Evolutionary conservation across 306 rosid genomes (phyloP).

Genomic region (Oemleria cerasiformis): DNA sequence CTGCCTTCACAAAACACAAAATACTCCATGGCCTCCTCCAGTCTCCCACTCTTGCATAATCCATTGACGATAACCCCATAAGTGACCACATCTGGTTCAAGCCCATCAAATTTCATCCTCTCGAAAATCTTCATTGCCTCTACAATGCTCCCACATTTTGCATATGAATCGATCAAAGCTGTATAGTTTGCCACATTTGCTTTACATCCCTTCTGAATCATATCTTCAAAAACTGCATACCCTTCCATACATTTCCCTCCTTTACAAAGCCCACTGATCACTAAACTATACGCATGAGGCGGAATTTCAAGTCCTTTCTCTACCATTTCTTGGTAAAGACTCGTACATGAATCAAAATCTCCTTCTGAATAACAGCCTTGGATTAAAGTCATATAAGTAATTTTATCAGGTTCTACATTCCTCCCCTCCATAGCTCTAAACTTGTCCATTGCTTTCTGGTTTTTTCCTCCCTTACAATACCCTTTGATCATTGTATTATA

Average conservation of each 20-base stretch:
- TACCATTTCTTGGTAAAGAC: constrained; percentile 81
- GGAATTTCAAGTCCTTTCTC: constrained; percentile 65
- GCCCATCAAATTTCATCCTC: constrained; percentile 62
- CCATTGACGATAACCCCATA: constrained; percentile 79
- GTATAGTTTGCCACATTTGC: constrained; percentile 75
- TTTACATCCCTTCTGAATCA: constrained; percentile 53
- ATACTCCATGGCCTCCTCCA: constrained; percentile 73
- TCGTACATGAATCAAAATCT: constrained; percentile 57
- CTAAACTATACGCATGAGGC: constrained; percentile 60
- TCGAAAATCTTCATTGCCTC: constrained; percentile 64
- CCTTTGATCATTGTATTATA: constrained; percentile 81
- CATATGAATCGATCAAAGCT: constrained; percentile 67
- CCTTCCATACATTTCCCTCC: constrained; percentile 63
- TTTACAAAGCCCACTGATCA: constrained; percentile 69
- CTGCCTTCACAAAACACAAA: constrained; percentile 45
- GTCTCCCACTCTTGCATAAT: constrained; percentile 69
- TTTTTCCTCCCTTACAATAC: constrained; percentile 62
- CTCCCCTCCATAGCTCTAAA: constrained; percentile 54
- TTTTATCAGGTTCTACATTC: constrained; percentile 61
- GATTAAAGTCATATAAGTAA: constrained; percentile 67
- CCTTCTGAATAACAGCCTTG: constrained; percentile 66
- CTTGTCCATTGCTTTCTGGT: constrained; percentile 47
- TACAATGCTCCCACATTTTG: constrained; percentile 55
- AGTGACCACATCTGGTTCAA: constrained; percentile 75
- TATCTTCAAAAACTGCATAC: constrained; percentile 50